A percentile compares a stretch with the other conserved stretches of the same genome.
Evolutionary conservation across 805 yeast genomes (phyloP).

Genomic region (Yarrowia yakushimensis): DNA sequence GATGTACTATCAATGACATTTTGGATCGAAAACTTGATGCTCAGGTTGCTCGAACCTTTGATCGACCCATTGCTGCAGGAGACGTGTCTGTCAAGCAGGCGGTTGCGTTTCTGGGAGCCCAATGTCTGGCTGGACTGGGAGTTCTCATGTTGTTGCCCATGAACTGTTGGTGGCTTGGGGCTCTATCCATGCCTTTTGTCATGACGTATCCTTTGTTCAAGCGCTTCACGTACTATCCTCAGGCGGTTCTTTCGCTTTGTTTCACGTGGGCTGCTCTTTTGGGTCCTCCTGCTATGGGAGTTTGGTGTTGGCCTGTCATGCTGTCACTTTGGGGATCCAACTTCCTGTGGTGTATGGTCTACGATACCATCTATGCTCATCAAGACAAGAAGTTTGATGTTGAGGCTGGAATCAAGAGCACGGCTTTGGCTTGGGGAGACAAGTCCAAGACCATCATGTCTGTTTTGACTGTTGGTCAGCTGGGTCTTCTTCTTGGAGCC

Average conservation of each 20-base stretch:
- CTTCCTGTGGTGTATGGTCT: conserved; percentile 89
- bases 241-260: conserved; percentile 70
- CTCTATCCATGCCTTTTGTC: conserved; percentile 73
- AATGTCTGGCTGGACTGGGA: conserved; percentile 67
- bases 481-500: conserved; percentile 58
- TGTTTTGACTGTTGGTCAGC: conserved; percentile 64
- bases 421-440: conserved; percentile 93
- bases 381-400: conserved; percentile 90
- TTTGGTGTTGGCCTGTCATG: conserved; percentile 73
- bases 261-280: conserved; percentile 93
- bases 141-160: conserved; percentile 70
- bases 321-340: conserved; percentile 71
- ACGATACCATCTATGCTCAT: conserved; percentile 96
- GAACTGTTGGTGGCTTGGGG: conserved; percentile 79
- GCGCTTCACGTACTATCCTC: conserved; percentile 94
- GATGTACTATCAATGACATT: conserved; percentile 92
- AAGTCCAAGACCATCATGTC: conserved; percentile 66
- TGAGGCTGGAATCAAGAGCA: conserved; percentile 87
- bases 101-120: conserved; percentile 62
- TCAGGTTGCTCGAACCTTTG: conserved; percentile 82
- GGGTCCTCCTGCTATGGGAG: conserved; percentile 95
- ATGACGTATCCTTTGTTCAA: conserved; percentile 90
- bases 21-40: conserved; percentile 78
- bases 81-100: conserved; percentile 73
- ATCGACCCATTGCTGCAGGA: conserved; percentile 91